These are phyloP conservation scores for Rubia peregrina DNA, from an alignment of 305 asterid species.

Conservation along the genomic window DNA sequence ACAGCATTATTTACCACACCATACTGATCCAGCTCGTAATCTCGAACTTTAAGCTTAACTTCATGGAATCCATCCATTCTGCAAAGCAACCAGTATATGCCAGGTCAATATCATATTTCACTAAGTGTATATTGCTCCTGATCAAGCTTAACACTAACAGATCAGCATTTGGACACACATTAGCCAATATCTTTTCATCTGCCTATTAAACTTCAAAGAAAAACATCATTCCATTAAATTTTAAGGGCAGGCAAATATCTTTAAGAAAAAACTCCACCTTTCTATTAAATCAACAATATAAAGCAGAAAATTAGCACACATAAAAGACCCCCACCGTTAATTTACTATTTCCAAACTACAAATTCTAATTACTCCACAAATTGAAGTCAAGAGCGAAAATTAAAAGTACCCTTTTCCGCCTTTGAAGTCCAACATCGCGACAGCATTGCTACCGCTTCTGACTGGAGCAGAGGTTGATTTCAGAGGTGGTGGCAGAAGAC, in stretches of 20 bases:
- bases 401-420: conserved; percentile 52
- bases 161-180: neutral
- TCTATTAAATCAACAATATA: neutral
- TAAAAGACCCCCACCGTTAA: neutral
- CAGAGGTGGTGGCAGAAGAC: conserved; percentile 21
- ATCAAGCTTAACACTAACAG: neutral
- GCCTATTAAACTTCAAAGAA: neutral
- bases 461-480: conserved; percentile 20
- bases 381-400: neutral
- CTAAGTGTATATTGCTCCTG: neutral
- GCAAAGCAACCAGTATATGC: conserved; percentile 21
- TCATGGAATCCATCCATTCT: conserved; percentile 65
- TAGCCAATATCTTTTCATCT: neutral
- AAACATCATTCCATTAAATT: neutral
- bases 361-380: conserved; percentile 2
- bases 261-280: neutral
- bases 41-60: conserved; percentile 78
- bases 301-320: neutral
- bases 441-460: conserved; percentile 23
- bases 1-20: conserved; percentile 88
- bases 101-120: neutral
- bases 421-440: conserved; percentile 40
- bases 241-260: neutral
- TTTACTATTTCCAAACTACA: neutral
- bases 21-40: conserved; percentile 90